phyloP scores from a whole-genome alignment of 2,329 filamentous ascomycete species.

The Sporothrix protearum region DNA sequence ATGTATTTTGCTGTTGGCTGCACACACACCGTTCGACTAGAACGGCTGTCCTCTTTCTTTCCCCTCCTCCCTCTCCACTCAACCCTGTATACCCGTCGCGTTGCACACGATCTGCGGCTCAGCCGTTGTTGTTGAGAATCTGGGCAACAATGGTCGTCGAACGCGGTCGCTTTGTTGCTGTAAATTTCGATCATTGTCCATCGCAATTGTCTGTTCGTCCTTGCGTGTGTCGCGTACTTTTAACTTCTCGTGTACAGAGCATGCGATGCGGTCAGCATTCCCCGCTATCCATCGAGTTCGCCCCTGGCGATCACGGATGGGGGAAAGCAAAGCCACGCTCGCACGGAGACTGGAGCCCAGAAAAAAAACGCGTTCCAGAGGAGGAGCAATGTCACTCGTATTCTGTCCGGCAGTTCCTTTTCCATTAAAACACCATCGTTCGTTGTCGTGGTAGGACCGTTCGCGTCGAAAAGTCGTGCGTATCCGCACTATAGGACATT shows the following conservation, averaged over 20 bases:
- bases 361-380: slow-evolving; percentile 11
- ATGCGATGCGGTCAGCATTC: background rate
- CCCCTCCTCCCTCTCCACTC: background rate
- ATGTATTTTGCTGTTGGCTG: background rate
- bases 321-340: background rate
- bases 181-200: background rate
- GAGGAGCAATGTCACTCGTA: background rate
- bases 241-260: background rate
- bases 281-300: background rate
- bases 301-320: background rate
- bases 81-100: background rate
- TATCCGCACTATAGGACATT: background rate
- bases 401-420: background rate
- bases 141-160: background rate
- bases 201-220: background rate
- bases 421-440: background rate
- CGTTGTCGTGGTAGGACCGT: background rate
- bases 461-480: background rate
- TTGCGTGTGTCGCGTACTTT: background rate
- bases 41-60: background rate
- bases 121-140: background rate
- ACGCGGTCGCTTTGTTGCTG: background rate
- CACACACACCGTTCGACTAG: background rate
- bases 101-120: background rate
- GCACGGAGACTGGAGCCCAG: background rate